Evolutionary conservation across 495 filamentous ascomycete genomes (phyloP).

Genomic region (Venustampulla echinocandica): DNA sequence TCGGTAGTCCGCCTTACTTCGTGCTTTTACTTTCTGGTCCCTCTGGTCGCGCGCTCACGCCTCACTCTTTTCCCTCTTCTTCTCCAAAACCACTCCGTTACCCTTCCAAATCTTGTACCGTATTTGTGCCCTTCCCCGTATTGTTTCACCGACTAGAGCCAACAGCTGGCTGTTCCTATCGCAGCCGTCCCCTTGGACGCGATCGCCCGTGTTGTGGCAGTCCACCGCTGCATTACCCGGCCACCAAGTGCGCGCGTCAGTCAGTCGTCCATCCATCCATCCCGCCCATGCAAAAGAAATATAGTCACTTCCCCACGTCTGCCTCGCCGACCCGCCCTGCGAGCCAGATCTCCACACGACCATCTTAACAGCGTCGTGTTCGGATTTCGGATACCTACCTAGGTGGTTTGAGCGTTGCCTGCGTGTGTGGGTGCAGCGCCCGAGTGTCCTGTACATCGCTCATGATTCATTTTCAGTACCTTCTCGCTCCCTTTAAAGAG

Average conservation of each 20-base stretch:
- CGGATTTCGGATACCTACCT: too few relatives aligned
- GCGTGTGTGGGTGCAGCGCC: neutral
- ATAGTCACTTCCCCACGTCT: conserved; percentile 7
- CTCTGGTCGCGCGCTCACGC: conserved; percentile 19
- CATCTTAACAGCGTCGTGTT: neutral
- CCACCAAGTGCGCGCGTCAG: conserved; percentile 1
- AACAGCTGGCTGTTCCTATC: too few relatives aligned
- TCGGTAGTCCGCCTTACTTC: conserved; percentile 10
- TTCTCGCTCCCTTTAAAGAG: conserved; percentile 11
- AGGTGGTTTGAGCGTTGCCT: conserved; percentile 10
- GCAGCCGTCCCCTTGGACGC: too few relatives aligned
- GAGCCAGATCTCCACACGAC: conserved; percentile 4
- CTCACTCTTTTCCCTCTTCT: conserved; percentile 23
- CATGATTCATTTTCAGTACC: conserved; percentile 2
- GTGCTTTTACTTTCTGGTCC: too few relatives aligned
- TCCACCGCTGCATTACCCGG: too few relatives aligned
- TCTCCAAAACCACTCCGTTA: neutral
- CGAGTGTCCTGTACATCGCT: neutral
- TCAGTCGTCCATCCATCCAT: neutral
- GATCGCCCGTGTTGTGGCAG: too few relatives aligned
- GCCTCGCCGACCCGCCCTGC: conserved; percentile 7
- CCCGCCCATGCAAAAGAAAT: neutral
- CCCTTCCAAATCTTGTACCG: neutral
- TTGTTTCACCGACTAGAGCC: too few relatives aligned
- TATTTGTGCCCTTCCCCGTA: too few relatives aligned